Conservation (phyloP, 1,139 yeast species). For the Yamadazyma atmosphaerica region DNA sequence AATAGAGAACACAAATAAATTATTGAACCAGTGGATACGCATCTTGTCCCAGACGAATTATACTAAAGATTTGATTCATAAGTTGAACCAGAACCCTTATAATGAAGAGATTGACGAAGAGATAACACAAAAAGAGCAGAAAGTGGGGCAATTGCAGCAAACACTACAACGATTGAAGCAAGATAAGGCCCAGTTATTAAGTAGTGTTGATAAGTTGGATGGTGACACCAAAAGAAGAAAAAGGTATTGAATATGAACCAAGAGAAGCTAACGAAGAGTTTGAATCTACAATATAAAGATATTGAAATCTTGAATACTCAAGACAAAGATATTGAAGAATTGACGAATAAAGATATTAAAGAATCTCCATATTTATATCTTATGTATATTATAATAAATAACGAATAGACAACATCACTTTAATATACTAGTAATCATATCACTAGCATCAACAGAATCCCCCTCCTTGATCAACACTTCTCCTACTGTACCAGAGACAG, state of each 20-base stretch:
- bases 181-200: constrained; percentile 28
- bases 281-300: no score
- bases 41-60: constrained; percentile 48
- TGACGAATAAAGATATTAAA: no score
- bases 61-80: constrained; percentile 36
- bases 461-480: constrained; percentile 81
- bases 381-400: no score
- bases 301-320: no score
- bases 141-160: constrained; percentile 25
- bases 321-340: no score
- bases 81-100: constrained; percentile 30
- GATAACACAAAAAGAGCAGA: constrained; percentile 17
- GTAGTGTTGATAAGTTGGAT: constrained; percentile 20
- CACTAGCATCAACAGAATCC: constrained; percentile 93
- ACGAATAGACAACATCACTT: constrained; percentile 22
- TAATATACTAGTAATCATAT: constrained; percentile 54
- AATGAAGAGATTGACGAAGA: constrained; percentile 24
- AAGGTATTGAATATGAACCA: no score
- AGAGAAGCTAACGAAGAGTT: no score
- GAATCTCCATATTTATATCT: no score
- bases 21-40: constrained; percentile 47
- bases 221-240: constrained; percentile 14
- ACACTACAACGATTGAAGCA: constrained; percentile 26
- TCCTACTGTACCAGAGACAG: constrained; percentile 79
- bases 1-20: constrained; percentile 34